Base-by-base conservation (phyloP, 257 asterid species). In the Salvia rosmarinus region DNA sequence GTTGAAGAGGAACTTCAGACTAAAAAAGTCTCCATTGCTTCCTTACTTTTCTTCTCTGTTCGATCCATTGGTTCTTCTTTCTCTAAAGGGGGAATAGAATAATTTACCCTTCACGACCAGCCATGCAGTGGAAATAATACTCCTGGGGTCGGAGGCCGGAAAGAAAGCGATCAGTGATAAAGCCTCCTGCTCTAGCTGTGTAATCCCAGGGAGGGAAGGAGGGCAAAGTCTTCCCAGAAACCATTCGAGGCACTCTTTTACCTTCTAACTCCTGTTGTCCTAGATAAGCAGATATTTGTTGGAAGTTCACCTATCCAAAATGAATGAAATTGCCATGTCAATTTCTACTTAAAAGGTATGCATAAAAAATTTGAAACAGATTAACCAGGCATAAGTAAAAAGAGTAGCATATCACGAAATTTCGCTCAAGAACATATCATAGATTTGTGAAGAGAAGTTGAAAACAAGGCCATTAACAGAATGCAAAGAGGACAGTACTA, bases 231-330 rank as follows among this genome's bases (percentile, higher is more conserved):
- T 94, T 94, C 71, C 99, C 99, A 78, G 99, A 94, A 72, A 94
- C 91, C 99, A 94, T 94, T 79, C 96, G 84, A 14, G 99, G 99
- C 42, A 94, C 99, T 72, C 99, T 83, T 83, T 91, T 94, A 66
- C 99, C 99, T 88, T 94, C 99, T 81, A 94, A 82, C 87, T 94
- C 99, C 79, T 94, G 99, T 73, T 91, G 98, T 56, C 99, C 99
- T 49, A 94, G 84, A 83, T 86, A 91, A 17, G 96, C 95, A 74
- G 99, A 94, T 84, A 94, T 94, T 89, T 94, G 99, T 80, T 89
- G 98, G 85, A 91, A 89, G 83, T 94, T 94, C 77, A 92, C 98
- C 98, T 92, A 69, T 75, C 59, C 63, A 69, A 73, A 52, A 72
- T 39, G 49, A 80, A 42, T 13, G 69, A 75, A 40, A 47, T 64